Conservation (phyloP, 1,284 basidiomycete species). For the Ustanciosporium gigantosporum region DNA sequence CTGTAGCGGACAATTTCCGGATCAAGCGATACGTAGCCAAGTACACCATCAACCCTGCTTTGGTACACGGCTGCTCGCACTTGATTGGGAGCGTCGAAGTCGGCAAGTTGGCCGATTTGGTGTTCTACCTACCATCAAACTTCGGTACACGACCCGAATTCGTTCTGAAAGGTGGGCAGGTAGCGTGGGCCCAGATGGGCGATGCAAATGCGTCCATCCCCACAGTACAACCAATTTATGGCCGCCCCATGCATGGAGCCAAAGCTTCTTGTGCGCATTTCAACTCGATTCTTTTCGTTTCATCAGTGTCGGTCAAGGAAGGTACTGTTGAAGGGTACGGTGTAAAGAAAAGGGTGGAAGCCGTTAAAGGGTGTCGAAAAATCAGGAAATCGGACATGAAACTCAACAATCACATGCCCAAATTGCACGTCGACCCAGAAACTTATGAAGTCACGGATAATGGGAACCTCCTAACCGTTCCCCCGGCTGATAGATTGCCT, state of each 20-base stretch:
- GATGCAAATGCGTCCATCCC: slow-evolving; percentile 86
- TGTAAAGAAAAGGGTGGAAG: slow-evolving; percentile 74
- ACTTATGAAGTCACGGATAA: slow-evolving; percentile 65
- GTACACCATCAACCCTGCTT: slow-evolving; percentile 96
- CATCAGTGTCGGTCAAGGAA: slow-evolving; percentile 22
- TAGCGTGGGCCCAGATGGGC: slow-evolving; percentile 88
- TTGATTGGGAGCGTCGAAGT: slow-evolving; percentile 81
- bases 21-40: slow-evolving; percentile 96
- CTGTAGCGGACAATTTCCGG: slow-evolving; percentile 80
- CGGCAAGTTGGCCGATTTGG: slow-evolving; percentile 87
- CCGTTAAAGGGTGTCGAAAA: slow-evolving; percentile 76
- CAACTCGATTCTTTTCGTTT: slow-evolving; percentile 81
- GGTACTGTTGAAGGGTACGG: slow-evolving; percentile 72
- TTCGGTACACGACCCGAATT: slow-evolving; percentile 91
- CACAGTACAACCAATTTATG: slow-evolving; percentile 83
- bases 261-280: slow-evolving; percentile 74
- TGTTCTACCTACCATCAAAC: slow-evolving; percentile 88
- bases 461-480: slow-evolving; percentile 42
- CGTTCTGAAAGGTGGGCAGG: slow-evolving; percentile 91
- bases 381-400: slow-evolving; percentile 90
- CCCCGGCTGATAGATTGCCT: slow-evolving; percentile 46
- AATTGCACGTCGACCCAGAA: slow-evolving; percentile 88
- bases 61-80: slow-evolving; percentile 89
- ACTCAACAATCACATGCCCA: slow-evolving; percentile 79
- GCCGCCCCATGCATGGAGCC: slow-evolving; percentile 86